These are phyloP conservation scores for Chenopodium berlandieri DNA, from an alignment of 148 eudicot genomes.

Conservation along the genomic window DNA sequence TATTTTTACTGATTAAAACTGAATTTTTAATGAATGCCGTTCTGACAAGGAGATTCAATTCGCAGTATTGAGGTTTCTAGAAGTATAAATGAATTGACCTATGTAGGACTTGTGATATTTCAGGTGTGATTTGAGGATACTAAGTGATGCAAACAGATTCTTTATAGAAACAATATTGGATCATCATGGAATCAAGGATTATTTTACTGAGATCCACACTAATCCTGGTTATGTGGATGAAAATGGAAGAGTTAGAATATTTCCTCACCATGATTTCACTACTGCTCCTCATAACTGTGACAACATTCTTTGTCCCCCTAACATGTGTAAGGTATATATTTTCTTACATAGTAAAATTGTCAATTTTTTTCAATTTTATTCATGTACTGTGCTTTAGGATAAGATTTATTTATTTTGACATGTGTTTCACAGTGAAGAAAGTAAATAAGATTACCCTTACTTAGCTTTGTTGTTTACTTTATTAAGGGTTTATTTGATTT, in stretches of 20 bases:
- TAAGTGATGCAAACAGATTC: slow-evolving; percentile 84
- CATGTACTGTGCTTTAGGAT: not conserved
- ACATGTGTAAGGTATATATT: slow-evolving; percentile 85
- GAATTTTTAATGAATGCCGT: too few relatives aligned
- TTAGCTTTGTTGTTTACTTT: too few relatives aligned
- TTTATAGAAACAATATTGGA: slow-evolving; percentile 75
- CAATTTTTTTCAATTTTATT: not conserved
- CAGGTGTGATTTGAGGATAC: slow-evolving; percentile 66
- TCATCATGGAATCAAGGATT: slow-evolving; percentile 55
- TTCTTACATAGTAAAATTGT: not conserved
- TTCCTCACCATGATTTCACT: slow-evolving; percentile 58
- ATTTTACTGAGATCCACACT: slow-evolving; percentile 70
- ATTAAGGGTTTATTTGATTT: too few relatives aligned
- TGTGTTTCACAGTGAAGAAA: not conserved
- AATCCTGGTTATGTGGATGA: slow-evolving; percentile 63
- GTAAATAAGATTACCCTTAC: not conserved
- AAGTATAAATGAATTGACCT: not conserved
- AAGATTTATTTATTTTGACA: not conserved
- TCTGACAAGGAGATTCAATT: too few relatives aligned
- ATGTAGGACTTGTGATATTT: not conserved
- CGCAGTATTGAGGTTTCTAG: not conserved
- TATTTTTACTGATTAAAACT: too few relatives aligned
- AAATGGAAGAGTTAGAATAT: slow-evolving; percentile 61
- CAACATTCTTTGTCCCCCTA: slow-evolving; percentile 79
- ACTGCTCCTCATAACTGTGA: slow-evolving; percentile 63